Conservation (phyloP, 768 basidiomycete genomes). For the Favolaschia claudopus region DNA sequence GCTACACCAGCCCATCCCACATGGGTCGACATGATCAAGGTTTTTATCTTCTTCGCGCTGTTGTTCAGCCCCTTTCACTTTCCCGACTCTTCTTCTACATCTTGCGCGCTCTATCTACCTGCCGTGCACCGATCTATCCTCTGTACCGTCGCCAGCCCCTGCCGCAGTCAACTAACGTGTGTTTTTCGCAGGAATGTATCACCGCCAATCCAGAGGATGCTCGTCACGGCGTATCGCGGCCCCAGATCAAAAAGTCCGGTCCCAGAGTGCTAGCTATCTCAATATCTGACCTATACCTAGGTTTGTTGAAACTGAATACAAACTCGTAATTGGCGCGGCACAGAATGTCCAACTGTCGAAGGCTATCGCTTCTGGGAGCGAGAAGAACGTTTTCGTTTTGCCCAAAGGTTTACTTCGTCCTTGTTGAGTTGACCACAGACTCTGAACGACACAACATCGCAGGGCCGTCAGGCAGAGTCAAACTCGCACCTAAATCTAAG, state of each 20-base stretch:
- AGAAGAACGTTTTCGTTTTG: constrained; percentile 83
- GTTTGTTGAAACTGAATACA: constrained; percentile 86
- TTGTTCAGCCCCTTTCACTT: constrained; percentile 3
- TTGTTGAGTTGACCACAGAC: constrained; percentile 2
- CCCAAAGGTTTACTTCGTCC: constrained; percentile 74
- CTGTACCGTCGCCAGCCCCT: neutral
- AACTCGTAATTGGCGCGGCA: constrained; percentile 78
- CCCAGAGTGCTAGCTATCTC: neutral
- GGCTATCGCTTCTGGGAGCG: constrained; percentile 82
- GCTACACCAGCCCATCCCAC: constrained; percentile 59
- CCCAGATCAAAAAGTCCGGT: constrained; percentile 89
- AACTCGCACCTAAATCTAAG: constrained; percentile 66
- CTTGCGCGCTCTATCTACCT: neutral
- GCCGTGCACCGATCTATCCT: neutral
- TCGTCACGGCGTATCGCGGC: constrained; percentile 86
- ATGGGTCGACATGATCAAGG: constrained; percentile 86
- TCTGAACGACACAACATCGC: constrained; percentile 30
- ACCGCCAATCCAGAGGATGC: constrained; percentile 74
- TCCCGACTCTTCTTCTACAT: neutral
- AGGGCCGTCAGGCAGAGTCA: constrained; percentile 79
- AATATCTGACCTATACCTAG: constrained; percentile 47
- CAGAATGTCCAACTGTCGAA: constrained; percentile 81
- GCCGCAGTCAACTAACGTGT: constrained; percentile 20
- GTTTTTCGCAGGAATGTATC: constrained; percentile 78
- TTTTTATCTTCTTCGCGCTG: constrained; percentile 34